Base-by-base conservation (phyloP, 495 filamentous ascomycete species). In the Physcia stellaris region DNA sequence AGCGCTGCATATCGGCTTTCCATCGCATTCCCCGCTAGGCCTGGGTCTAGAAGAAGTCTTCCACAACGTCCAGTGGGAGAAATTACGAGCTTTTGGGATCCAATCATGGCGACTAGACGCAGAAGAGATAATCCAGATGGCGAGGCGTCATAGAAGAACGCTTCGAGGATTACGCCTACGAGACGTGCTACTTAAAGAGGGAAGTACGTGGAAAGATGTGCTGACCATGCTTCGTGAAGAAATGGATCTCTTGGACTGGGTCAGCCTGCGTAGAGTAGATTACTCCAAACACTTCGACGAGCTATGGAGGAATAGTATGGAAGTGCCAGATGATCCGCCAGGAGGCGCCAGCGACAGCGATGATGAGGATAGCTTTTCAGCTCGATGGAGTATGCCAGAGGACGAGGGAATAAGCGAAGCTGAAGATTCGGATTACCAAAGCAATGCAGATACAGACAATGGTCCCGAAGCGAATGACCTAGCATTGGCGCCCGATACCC, bases 1-100 rank as follows among this genome's bases (percentile, higher is more conserved):
- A 39, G 61, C 71, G n/a, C 62, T 84, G 21, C 76, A 81, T 42
- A 62, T 84, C 13, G 75, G 77, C 4, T 83, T 81, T 42, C 70
- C 69, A 4, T 59, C 66, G 16, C 62, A 68, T 29, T 43, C 58
- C 4, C 77, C 79, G 4, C 50, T 84, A 2, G 61, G 63, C 37
- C 50, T 80, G 12, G 51, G 56, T 19, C 63, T 80, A 0, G 73
- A 80, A 33, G 56, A 63, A 0, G 57, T 84, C 11, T 80, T 84
- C 49, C 77, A 82, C 42, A 48, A 66, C 32, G 58, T 79, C 2
- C 63, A 64, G 13, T 79, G 75, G 72, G 66, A 70, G 32, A 67
- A 67, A 3, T 61, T 83, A 1, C 61, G 70, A 24, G 73, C 73
- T 1, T 67, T 84, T 33, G 76, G 77, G 15, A 66, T 84, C 24